Evolutionary conservation across 2,329 filamentous ascomycete species (phyloP), one percentile per base, ranked within the genome.

Genomic region (Paecilomyces sp.): DNA sequence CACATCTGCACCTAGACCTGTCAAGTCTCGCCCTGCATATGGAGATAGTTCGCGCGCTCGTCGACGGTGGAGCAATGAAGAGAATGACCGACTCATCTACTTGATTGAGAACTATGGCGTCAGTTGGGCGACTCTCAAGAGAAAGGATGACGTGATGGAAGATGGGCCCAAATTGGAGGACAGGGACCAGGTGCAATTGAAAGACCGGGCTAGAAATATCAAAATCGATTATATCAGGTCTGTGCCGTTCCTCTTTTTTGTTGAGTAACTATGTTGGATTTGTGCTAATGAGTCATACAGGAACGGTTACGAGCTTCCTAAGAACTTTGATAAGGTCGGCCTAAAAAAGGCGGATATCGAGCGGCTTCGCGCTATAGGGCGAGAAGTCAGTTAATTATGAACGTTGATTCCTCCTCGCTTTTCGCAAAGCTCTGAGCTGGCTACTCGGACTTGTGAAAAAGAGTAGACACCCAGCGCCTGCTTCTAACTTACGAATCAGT

Each of bases 201-300:
- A 83, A 64, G 81, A 83, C 62, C 79, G 79, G 61, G 83, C 82
- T 3, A 75, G 83, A 56, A 84, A 83, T 61, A 69, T 85, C 60
- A 83, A 81, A 66, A 71, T 77, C 50, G 71, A 70, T 7, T 77
- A 67, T 57, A 57, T 80, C 2, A 76, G 75, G 78, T 80, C 67
- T 69, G 75, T 74, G 41, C 30, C 54, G 28, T 30, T 18, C 22
- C 24, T 15, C 57, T 22, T 54, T 60, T 53, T 60, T 61, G 58
- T 65, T n/a, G 28, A n/a, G 57, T 60, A 57, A 52, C 56, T 62
- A 56, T 2, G n/a, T 7, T 7, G n/a, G 18, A 18, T 47, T 47
- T 8, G n/a, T 47, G 18, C 41, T 47, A 47, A 47, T 47, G n/a
- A 9, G 15, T 22, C 5, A 18, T 18, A 18, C 41, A 47, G 41